Evolutionary conservation across 192 early-diverging fungal genomes (phyloP).

Genomic region (Coemansia sp.): DNA sequence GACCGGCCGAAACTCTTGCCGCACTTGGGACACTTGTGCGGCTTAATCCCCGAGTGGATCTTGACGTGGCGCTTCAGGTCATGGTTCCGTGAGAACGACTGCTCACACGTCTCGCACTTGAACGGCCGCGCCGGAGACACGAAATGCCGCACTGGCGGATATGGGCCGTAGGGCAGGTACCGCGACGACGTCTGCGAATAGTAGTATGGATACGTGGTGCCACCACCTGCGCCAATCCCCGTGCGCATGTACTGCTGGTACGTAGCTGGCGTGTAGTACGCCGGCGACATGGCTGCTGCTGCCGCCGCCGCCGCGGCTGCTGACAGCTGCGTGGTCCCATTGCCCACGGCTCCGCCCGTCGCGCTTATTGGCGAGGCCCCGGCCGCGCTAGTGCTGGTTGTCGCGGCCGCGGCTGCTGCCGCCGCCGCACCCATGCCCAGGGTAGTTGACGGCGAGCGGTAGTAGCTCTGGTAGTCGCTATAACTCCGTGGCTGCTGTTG

Average conservation of each 20-base stretch:
- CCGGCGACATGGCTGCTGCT: conserved; percentile 28
- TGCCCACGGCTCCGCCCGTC: conserved; percentile 7
- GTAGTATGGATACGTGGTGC: conserved; percentile 30
- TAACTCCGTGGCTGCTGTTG: conserved; percentile 30
- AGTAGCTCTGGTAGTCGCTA: conserved; percentile 41
- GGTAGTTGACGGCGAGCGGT: conserved; percentile 37
- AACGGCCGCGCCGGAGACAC: conserved; percentile 50
- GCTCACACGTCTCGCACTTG: conserved; percentile 52
- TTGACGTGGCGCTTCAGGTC: conserved; percentile 71
- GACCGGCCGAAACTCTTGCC: conserved; percentile 69
- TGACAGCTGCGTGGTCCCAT: conserved; percentile 3
- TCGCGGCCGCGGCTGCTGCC: background rate
- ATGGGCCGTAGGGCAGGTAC: conserved; percentile 43
- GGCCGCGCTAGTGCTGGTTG: background rate
- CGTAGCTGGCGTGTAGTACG: conserved; percentile 32
- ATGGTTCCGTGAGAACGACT: conserved; percentile 65
- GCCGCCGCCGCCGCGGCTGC: conserved; percentile 34
- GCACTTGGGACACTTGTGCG: conserved; percentile 67
- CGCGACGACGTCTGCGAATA: conserved; percentile 37
- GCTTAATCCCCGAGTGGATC: conserved; percentile 70
- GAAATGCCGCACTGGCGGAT: conserved; percentile 46
- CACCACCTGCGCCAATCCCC: background rate
- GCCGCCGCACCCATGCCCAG: conserved; percentile 11
- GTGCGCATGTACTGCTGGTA: conserved; percentile 47
- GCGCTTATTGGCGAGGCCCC: conserved; percentile 20